Percentiles rank a stretch among this genome's conserved stretches.
phyloP scores from a whole-genome alignment of 2,329 filamentous ascomycete species.

The Colletotrichum cuscutae region DNA sequence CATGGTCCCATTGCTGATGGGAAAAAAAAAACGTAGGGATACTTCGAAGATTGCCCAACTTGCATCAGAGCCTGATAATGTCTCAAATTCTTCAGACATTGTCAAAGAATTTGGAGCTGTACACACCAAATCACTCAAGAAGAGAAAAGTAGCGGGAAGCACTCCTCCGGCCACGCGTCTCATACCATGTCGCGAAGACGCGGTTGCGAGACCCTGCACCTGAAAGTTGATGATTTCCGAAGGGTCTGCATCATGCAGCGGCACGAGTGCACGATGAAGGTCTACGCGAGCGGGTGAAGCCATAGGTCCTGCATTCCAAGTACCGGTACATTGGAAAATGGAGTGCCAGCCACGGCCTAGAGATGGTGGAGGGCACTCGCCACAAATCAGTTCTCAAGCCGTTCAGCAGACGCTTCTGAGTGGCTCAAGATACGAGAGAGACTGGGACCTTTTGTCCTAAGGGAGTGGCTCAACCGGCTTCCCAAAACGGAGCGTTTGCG shows the following conservation, averaged over 20 bases:
- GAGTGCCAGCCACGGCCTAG: neutral
- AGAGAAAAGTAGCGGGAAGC: neutral
- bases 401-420: neutral
- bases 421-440: slow-evolving; percentile 27
- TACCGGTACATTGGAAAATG: slow-evolving; percentile 27
- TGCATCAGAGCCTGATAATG: neutral
- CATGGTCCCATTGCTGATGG: neutral
- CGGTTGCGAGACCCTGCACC: slow-evolving; percentile 4
- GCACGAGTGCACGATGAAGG: slow-evolving; percentile 12
- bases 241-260: slow-evolving; percentile 28
- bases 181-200: neutral
- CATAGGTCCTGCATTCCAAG: slow-evolving; percentile 12
- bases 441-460: neutral
- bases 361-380: slow-evolving; percentile 11
- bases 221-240: slow-evolving; percentile 1
- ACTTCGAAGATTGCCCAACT: neutral
- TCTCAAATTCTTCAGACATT: neutral
- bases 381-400: slow-evolving; percentile 3
- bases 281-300: slow-evolving; percentile 17
- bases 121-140: neutral
- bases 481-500: slow-evolving; percentile 20
- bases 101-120: neutral
- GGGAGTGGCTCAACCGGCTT: slow-evolving; percentile 5
- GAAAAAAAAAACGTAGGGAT: neutral
- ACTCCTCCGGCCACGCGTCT: neutral